phyloP scores from a whole-genome alignment of 2,329 filamentous ascomycete species.

The Calonectria fujianensis region DNA sequence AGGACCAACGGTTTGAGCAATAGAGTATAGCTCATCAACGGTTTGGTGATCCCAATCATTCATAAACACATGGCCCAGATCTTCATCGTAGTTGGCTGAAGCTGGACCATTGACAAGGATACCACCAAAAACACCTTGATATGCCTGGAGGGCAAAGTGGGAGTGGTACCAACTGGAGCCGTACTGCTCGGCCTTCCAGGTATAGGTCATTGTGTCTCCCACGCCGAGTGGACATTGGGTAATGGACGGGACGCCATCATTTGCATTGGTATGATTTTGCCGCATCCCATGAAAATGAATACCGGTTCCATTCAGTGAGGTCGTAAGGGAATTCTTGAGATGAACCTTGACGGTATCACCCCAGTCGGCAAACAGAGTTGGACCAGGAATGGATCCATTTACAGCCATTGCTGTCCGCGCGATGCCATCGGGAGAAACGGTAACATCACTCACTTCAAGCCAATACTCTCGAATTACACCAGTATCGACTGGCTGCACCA shows the following conservation, averaged over 20 bases:
- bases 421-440: constrained; percentile 5
- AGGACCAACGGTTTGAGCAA: background rate
- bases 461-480: constrained; percentile 7
- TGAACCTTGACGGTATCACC: constrained; percentile 9
- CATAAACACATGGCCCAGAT: background rate
- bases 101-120: background rate
- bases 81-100: constrained; percentile 4
- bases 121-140: background rate
- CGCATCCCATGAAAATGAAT: constrained; percentile 13
- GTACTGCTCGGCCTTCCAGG: constrained; percentile 5
- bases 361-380: constrained; percentile 8
- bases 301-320: background rate
- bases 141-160: constrained; percentile 4
- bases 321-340: background rate
- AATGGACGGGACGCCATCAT: background rate
- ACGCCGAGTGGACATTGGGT: constrained; percentile 3
- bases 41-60: constrained; percentile 12
- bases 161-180: constrained; percentile 11
- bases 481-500: background rate
- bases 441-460: background rate
- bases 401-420: background rate
- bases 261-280: constrained; percentile 16
- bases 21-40: background rate
- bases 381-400: constrained; percentile 5
- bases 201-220: constrained; percentile 7